Conservation (phyloP, 495 filamentous ascomycete species). For the Lasiosphaeria ovina region DNA sequence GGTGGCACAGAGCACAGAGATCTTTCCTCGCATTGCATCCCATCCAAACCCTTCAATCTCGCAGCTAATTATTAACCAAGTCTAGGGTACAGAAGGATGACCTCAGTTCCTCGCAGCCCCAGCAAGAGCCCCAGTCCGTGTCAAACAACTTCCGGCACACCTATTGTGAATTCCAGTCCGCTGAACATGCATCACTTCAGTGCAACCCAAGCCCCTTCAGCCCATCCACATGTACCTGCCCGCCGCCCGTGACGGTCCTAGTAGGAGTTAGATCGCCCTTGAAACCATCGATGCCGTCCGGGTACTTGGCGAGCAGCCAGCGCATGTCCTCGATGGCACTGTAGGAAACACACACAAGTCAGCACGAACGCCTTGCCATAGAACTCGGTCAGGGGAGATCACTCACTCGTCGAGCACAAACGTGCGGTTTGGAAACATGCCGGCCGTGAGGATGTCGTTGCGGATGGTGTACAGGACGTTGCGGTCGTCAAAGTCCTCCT, state of each 20-base stretch:
- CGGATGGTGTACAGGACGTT: constrained; percentile 20
- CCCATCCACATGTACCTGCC: too few species aligned
- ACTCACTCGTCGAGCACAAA: constrained; percentile 1
- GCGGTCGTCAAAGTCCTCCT: constrained; percentile 22
- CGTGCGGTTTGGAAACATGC: constrained; percentile 6
- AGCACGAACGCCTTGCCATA: not conserved
- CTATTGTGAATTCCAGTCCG: too few species aligned
- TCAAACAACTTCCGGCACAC: too few species aligned
- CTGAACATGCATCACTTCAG: too few species aligned
- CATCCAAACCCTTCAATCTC: too few species aligned
- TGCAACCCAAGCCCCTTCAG: too few species aligned
- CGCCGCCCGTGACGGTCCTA: not conserved
- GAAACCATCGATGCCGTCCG: constrained; percentile 1
- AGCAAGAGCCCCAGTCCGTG: too few species aligned
- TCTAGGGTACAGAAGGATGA: too few species aligned
- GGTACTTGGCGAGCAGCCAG: constrained; percentile 6
- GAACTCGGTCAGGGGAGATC: not conserved
- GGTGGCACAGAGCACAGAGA: too few species aligned
- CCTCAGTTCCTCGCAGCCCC: too few species aligned
- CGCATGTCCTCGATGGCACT: constrained; percentile 16
- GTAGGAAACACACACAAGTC: not conserved
- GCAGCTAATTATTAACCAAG: too few species aligned
- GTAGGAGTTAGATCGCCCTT: constrained; percentile 2
- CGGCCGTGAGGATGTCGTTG: constrained; percentile 4
- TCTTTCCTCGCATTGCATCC: too few species aligned